Base-by-base conservation (phyloP, 148 eudicot species). In the Chenopodium album region DNA sequence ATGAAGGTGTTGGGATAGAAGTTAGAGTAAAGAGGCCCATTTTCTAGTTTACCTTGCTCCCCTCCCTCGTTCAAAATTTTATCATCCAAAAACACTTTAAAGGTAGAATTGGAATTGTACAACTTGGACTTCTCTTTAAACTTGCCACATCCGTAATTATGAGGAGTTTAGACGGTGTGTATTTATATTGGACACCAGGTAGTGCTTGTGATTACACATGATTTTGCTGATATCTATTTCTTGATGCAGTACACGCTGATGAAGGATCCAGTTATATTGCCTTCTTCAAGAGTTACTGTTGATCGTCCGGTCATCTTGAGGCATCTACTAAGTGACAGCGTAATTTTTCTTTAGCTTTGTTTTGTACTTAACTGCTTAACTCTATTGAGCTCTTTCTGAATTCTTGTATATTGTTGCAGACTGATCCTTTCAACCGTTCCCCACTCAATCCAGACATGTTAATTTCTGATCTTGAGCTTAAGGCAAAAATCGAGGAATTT, bases 381-480 rank as follows among this genome's bases (percentile, higher is more conserved):
- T 31, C 26, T 22, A 6, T 54, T 52, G n/a, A 20, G 9, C 2
- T 37, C 22, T 3, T 66, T 31, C 71, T 52, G n/a, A 37, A 4
- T 60, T 31, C 41, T 14, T 12, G 9, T 17, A 4, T 22, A 71
- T 81, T 74, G 54, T 81, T 87, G 78, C 94, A 96, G 99, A 89
- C 93, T 9, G 99, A 96, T 85, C 99, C 99, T 44, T 96, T 96
- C 89, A 96, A 94, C 62, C 98, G 99, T 41, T 94, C 99, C 62
- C 98, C 88, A 75, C 93, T 96, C 73, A 91, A 91, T 8, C 80
- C 94, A 46, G 99, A 94, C 66, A 94, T 96, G 99, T 84, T 96
- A 85, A 96, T 96, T 82, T 92, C 98, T 0, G 89, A 96, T 85
- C 77, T 83, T 31, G 92, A 92, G 71, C 86, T 94, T 73, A 96